These are phyloP conservation scores for Gossypium lobatum DNA, from an alignment of 441 rosid genomes.

Conservation along the genomic window DNA sequence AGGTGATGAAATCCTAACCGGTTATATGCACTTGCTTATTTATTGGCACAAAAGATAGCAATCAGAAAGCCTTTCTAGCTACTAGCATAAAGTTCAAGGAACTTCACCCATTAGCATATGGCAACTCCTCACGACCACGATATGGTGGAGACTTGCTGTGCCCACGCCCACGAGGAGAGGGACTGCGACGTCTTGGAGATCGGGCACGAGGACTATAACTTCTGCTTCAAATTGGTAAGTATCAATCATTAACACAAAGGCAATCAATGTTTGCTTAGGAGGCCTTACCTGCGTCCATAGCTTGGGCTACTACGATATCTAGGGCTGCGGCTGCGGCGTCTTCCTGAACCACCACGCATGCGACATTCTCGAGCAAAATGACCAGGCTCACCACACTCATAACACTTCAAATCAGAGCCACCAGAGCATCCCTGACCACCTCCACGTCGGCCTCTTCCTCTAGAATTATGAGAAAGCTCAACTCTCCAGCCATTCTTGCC, in stretches of 20 bases:
- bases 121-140: constrained; percentile 54
- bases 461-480: constrained; percentile 62
- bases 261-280: not conserved
- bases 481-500: constrained; percentile 83
- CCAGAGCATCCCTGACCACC: constrained; percentile 58
- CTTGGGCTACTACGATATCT: constrained; percentile 70
- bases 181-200: constrained; percentile 60
- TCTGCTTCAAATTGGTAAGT: constrained; percentile 26
- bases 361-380: constrained; percentile 84
- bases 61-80: not conserved
- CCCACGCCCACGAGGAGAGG: constrained; percentile 62
- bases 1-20: not conserved
- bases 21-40: not conserved
- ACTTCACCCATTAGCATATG: constrained; percentile 61
- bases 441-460: constrained; percentile 54
- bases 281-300: constrained; percentile 55
- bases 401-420: constrained; percentile 72
- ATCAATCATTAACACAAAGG: not conserved
- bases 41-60: not conserved
- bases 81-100: constrained; percentile 3
- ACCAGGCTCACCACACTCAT: constrained; percentile 78
- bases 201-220: constrained; percentile 65
- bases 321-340: constrained; percentile 67
- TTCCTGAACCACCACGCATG: constrained; percentile 52
- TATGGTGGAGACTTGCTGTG: constrained; percentile 58